Evolutionary conservation across 202 grass and related monocot species (phyloP).

Genomic region (Panicum virgatum): DNA sequence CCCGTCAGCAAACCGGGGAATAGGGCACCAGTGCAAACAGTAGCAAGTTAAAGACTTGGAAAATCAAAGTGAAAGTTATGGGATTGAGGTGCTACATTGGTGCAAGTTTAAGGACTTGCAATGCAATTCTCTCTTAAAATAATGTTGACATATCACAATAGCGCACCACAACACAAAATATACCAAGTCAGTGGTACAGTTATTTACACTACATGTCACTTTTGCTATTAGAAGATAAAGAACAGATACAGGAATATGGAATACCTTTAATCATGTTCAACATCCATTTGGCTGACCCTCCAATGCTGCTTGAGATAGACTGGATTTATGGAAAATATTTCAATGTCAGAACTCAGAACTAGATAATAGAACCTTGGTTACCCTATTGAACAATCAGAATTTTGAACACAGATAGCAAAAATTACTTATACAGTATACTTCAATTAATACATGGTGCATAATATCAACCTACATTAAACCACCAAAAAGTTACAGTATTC

Average conservation of each 20-base stretch:
- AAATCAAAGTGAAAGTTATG: too few relatives aligned
- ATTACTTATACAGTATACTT: too few relatives aligned
- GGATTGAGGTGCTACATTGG: too few relatives aligned
- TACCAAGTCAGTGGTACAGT: background rate
- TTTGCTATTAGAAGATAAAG: slow-evolving; percentile 24
- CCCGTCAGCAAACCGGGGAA: too few relatives aligned
- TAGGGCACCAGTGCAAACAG: too few relatives aligned
- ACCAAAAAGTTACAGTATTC: too few relatives aligned
- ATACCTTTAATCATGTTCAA: slow-evolving; percentile 97
- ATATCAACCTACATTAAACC: too few relatives aligned
- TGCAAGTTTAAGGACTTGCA: too few relatives aligned
- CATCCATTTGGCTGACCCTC: slow-evolving; percentile 92
- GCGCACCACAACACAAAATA: background rate
- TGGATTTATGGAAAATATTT: slow-evolving; percentile 46
- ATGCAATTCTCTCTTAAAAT: background rate
- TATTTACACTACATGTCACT: background rate
- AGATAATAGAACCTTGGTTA: slow-evolving; percentile 14
- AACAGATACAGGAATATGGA: background rate
- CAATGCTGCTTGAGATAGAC: slow-evolving; percentile 90
- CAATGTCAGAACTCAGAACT: slow-evolving; percentile 33
- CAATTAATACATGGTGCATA: too few relatives aligned
- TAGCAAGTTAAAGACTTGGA: too few relatives aligned
- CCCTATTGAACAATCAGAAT: background rate
- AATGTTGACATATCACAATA: background rate
- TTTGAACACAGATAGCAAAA: too few relatives aligned